Conservation (phyloP, 2,329 filamentous ascomycete species). For the Aspergillus chevalieri region DNA sequence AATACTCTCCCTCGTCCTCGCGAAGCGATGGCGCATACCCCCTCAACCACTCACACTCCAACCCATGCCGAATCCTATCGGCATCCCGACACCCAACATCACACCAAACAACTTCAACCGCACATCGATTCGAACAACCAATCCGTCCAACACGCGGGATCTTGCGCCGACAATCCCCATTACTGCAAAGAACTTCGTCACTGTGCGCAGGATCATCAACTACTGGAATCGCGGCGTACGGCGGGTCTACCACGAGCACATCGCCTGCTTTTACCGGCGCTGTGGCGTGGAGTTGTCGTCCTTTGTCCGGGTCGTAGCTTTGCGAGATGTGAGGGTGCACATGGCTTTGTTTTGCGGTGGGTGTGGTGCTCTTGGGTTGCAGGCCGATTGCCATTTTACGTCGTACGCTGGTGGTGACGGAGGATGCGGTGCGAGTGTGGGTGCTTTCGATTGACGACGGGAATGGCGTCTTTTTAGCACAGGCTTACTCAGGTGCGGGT, state of each 20-base stretch:
- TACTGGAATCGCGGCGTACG: constrained; percentile 27
- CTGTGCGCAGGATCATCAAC: constrained; percentile 20
- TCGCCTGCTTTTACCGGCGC: constrained; percentile 18
- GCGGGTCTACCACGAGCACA: constrained; percentile 22
- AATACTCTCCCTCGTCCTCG: neutral
- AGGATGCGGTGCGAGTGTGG: too few relatives aligned
- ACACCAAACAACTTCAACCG: constrained; percentile 25
- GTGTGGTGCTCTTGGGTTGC: neutral
- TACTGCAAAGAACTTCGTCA: constrained; percentile 25
- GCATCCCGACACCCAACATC: constrained; percentile 12
- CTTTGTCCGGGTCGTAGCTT: constrained; percentile 22
- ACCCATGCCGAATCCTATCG: constrained; percentile 19
- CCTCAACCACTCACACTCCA: neutral
- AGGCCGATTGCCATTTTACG: neutral
- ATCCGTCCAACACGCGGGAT: constrained; percentile 5
- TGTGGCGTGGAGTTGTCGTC: constrained; percentile 25
- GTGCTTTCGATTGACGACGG: too few relatives aligned
- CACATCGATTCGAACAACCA: constrained; percentile 18
- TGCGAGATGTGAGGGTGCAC: constrained; percentile 25
- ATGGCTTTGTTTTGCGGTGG: constrained; percentile 9
- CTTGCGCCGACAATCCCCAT: constrained; percentile 21
- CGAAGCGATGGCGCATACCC: neutral
- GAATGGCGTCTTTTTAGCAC: too few relatives aligned
- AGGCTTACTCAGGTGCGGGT: too few relatives aligned
- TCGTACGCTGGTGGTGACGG: too few relatives aligned